Evolutionary conservation across 2,329 filamentous ascomycete species (phyloP).

Genomic region (Apiospora aurea): DNA sequence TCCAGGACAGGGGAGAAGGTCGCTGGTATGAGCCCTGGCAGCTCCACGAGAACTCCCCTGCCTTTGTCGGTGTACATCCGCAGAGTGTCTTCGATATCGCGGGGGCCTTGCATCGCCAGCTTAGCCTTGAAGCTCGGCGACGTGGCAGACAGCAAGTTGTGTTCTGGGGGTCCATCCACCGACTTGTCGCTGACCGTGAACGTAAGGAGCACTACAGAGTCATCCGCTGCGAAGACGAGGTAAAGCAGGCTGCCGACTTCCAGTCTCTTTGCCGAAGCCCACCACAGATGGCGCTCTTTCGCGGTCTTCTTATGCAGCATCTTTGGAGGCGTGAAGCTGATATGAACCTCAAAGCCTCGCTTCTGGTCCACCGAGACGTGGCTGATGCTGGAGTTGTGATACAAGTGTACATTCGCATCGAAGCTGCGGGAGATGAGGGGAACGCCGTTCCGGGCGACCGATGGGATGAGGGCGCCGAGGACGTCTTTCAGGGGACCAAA

Average conservation of each 20-base stretch:
- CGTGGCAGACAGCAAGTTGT: not conserved
- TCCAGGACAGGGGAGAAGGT: not conserved
- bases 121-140: not conserved
- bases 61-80: not conserved
- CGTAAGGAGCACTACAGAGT: not conserved
- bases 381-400: constrained; percentile 41
- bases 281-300: not conserved
- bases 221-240: not conserved
- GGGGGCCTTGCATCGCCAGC: not conserved
- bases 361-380: constrained; percentile 42
- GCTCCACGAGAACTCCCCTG: not conserved
- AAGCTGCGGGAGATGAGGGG: too few relatives aligned
- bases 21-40: not conserved
- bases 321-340: constrained; percentile 55
- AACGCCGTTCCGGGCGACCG: too few relatives aligned
- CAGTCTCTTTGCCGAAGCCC: not conserved
- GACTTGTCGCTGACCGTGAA: not conserved
- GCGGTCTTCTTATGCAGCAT: constrained; percentile 45
- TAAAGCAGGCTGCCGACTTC: not conserved
- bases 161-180: not conserved
- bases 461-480: constrained; percentile 49
- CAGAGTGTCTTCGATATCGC: not conserved
- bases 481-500: constrained; percentile 60
- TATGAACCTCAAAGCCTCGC: constrained; percentile 52
- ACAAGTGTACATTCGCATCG: constrained; percentile 48